Evolutionary conservation across 306 rosid genomes (phyloP), one percentile per base, ranked within the genome.

Genomic region (Pterocarpus santalinus): DNA sequence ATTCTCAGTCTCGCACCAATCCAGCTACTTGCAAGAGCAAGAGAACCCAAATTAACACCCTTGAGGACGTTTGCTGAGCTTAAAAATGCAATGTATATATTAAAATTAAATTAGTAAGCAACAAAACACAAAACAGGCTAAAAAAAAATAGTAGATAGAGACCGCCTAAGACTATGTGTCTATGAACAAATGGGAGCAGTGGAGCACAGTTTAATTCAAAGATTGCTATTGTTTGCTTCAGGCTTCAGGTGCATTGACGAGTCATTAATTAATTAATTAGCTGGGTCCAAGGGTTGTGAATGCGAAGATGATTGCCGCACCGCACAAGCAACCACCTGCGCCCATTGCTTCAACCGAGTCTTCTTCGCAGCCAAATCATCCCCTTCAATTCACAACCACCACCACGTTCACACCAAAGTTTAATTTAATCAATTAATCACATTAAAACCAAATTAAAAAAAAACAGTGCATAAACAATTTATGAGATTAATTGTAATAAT

Each of bases 341-440:
- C 97, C 98, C 98, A 94, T 76, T 87, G 95, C 68, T 80, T 84
- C 86, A 94, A 77, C 55, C 92, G 88, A 81, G 76, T 87, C 91
- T 94, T 94, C 90, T 90, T 90, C 69, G 55, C 73, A 61, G 85
- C 73, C 69, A 79, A 65, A 81, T 91, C 87, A 34, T 87, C 94
- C 13, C 75, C 92, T 89, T 46, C 79, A 79, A 6, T 39, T 33
- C 68, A 58, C 32, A 38, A 57, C 51, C 39, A 33, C 38, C 13
- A 51, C 11, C 8, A 71, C 9, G 32, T 69, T 44, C 53, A 47
- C 61, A 32, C 30, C 60, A 61, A 53, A 32, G 9, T 65, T 36
- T 34, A 30, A 36, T 34, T 22, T 55, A 65, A 12, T 56, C 1
- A 36, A 16, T 17, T 2, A 4, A 28, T 8, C 44, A 3, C 58